These are phyloP conservation scores for Gracilaria gracilis DNA, from an alignment of 23 red algal species.

Conservation along the genomic window DNA sequence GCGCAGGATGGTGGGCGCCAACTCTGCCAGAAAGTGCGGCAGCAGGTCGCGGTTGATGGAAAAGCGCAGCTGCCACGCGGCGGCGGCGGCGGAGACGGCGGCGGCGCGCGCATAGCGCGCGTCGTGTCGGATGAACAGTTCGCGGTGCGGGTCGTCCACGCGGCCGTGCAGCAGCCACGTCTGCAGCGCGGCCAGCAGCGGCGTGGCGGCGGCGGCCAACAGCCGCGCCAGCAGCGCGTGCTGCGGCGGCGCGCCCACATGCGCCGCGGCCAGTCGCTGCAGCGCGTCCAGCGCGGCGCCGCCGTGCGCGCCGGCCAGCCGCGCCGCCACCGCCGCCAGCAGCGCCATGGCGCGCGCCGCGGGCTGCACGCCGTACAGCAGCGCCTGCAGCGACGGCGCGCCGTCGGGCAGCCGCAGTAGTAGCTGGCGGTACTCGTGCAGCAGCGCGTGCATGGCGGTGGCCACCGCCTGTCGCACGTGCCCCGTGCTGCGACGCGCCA, in stretches of 20 bases:
- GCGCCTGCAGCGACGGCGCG: constrained; percentile 42
- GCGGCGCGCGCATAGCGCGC: constrained; percentile 38
- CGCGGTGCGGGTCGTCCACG: constrained; percentile 72
- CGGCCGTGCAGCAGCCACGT: constrained; percentile 66
- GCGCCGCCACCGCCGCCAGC: constrained; percentile 6
- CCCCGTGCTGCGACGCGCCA: constrained; percentile 16
- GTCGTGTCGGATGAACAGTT: constrained; percentile 82
- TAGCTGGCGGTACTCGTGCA: constrained; percentile 56
- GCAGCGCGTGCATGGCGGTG: constrained; percentile 36
- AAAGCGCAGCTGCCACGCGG: constrained; percentile 67
- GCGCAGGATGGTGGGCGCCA: constrained; percentile 48
- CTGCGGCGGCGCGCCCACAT: constrained; percentile 53
- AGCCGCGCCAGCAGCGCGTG: constrained; percentile 35
- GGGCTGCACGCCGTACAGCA: constrained; percentile 61
- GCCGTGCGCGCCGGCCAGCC: constrained; percentile 10
- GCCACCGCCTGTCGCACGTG: constrained; percentile 53
- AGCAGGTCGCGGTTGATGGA: constrained; percentile 66
- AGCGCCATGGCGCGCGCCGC: constrained; percentile 54
- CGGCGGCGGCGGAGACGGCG: constrained; percentile 1
- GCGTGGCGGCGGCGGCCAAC: constrained; percentile 37
- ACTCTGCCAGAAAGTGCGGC: constrained; percentile 66
- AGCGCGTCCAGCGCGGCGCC: constrained; percentile 47
- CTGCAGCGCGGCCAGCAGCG: constrained; percentile 45
- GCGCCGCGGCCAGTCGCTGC: constrained; percentile 23
- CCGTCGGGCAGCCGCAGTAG: constrained; percentile 59